Evolutionary conservation across 306 rosid species (phyloP), one percentile per base, ranked within the genome.

Genomic region (Fragaria vesca): DNA sequence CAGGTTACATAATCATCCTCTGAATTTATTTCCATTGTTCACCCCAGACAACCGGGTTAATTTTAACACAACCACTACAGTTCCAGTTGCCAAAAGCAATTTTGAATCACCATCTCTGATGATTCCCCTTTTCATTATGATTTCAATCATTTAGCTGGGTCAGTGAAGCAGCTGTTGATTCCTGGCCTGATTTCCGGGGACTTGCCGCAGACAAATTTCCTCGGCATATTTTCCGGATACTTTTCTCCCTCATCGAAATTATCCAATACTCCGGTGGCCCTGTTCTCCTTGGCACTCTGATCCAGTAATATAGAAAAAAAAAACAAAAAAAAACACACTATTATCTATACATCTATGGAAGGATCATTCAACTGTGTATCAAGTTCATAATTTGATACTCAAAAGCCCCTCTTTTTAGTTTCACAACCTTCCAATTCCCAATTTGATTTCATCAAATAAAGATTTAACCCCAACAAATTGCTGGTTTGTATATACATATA

Each of bases 241-340:
- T 84, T 89, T 83, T 94, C 90, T 78, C 94, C 98, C 86, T 92
- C 97, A 3, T 79, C 82, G 38, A 83, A 86, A 85, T 94, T 94
- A 1, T 92, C 98, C 89, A 91, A 70, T 30, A 94, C 87, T 79
- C 97, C 99, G 0, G 97, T 97, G 17, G 93, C 81, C 70, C 99
- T 89, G 20, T 7, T 26, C 91, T 30, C 30, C 30, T 30, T 30
- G 30, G 30, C 30, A 30, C 30, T 30, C 30, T 30, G 30, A 30
- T 30, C 30, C 30, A 30, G 30, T 30, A 30, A 30, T 30, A 30
- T 30, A 30, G 30, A 1, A 1, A 30, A 24, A 24, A 24, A 24
- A 24, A 24, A 0, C n/a, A n/a, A 1, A 28, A 30, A 30, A 1
- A 30, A 30, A 30, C 30, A 30, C 30, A 30, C 30, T 30, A 30